Evolutionary conservation across 441 rosid genomes (phyloP).

Genomic region (Cnidoscolus chayamansa): DNA sequence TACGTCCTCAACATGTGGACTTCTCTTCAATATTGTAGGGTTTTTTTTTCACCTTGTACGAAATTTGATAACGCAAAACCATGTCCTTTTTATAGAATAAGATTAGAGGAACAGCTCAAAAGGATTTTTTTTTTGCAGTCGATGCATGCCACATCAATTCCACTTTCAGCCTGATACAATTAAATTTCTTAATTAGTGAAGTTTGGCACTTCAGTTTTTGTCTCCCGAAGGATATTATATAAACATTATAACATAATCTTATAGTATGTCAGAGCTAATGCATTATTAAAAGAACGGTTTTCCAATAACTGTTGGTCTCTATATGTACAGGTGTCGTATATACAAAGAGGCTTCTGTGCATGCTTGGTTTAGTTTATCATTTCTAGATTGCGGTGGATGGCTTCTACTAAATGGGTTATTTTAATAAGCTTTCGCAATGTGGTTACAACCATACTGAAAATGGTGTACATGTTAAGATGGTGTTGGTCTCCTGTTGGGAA

Average conservation of each 20-base stretch:
- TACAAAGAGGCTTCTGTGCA: not conserved
- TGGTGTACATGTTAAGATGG: not conserved
- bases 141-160: conserved; percentile 31
- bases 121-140: conserved; percentile 23
- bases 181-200: not conserved
- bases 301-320: not conserved
- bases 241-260: not conserved
- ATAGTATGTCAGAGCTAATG: not conserved
- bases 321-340: not conserved
- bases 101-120: conserved; percentile 16
- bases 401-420: not conserved
- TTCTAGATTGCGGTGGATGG: not conserved
- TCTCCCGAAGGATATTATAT: not conserved
- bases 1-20: conserved; percentile 31
- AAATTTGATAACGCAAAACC: conserved; percentile 6
- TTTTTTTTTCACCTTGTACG: conserved; percentile 10
- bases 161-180: conserved; percentile 24
- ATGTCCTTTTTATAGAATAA: not conserved
- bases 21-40: not conserved
- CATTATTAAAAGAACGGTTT: not conserved
- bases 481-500: not conserved
- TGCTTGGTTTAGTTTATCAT: conserved; percentile 9
- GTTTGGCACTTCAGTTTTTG: not conserved
- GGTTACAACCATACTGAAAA: not conserved
- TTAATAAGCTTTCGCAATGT: not conserved